Base-by-base conservation (phyloP, 1,284 basidiomycete genomes). In the Leccinum colubrinum region DNA sequence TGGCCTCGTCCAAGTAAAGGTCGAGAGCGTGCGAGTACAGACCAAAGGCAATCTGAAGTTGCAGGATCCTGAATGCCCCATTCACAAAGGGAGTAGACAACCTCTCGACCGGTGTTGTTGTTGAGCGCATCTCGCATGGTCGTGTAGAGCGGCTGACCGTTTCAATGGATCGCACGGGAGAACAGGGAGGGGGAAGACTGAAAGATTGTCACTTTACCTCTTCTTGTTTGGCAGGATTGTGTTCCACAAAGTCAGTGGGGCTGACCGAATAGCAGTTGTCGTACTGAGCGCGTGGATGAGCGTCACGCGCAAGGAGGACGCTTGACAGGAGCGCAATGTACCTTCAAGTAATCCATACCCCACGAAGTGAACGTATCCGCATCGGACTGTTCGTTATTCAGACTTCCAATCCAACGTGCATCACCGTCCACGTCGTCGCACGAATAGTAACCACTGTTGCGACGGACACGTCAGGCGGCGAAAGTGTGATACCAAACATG, bases 11-110 rank as follows among this genome's bases (percentile, higher is more conserved):
- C 61, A 93, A 71, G 65, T 83, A 84, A 15, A 77, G 68, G 61
- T 88, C 81, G 66, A 92, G 72, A 1, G 82, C 79, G 52, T 85
- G 78, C 2, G 83, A 79, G 69, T 92, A 92, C 11, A 90, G 62
- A 14, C 80, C 81, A 12, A 86, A n/a, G 1, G 84, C 74, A 12
- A 87, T 66, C 68, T 80, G 25, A 25, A 33, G 80, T 74, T 14
- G 81, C 81, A 51, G 81, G 81, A 64, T 83, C 70, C 61, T 75
- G 71, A 37, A 81, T 75, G 50, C 81, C 81, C 83, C 84, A 85
- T 68, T 85, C 80, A 59, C 84, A 85, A 30, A 84, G 76, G 8
- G 82, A 81, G 66, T 81, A 86, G 3, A 84, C 73, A 52, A 85
- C 80, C 1, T 78, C 76, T 7, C 80, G 78, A 4, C 77, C 78